Percentiles rank a stretch among this genome's conserved stretches.
Evolutionary conservation across 129 eudicot species (phyloP).

Genomic region (Apium graveolens): DNA sequence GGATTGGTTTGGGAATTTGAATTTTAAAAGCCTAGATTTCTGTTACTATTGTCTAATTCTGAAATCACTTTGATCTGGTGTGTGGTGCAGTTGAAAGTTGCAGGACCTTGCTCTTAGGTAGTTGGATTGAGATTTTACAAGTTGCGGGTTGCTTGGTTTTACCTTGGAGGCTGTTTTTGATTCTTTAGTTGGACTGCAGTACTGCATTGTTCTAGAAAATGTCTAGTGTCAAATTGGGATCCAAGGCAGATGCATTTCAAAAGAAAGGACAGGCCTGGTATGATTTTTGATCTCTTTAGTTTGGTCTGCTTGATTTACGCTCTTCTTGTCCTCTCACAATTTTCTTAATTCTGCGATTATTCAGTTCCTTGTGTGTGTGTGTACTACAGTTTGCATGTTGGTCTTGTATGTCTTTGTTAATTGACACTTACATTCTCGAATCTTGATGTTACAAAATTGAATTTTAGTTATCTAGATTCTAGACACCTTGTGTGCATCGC

Average conservation of each 20-base stretch:
- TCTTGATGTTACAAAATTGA: neutral
- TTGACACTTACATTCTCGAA: neutral
- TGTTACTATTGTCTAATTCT: conserved; percentile 11
- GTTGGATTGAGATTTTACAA: neutral
- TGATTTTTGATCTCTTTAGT: conserved; percentile 12
- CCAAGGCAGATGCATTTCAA: conserved; percentile 87
- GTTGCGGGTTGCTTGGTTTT: neutral
- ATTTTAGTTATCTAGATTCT: neutral
- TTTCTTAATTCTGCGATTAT: neutral
- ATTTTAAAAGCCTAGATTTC: neutral
- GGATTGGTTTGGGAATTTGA: conserved; percentile 11
- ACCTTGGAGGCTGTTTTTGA: conserved; percentile 9
- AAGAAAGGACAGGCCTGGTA: conserved; percentile 93
- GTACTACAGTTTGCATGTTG: neutral
- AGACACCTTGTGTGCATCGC: neutral
- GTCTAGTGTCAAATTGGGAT: conserved; percentile 96
- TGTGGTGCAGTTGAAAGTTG: conserved; percentile 2
- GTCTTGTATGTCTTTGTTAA: neutral
- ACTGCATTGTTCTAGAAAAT: conserved; percentile 21
- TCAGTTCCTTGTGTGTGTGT: neutral
- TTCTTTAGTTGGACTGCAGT: neutral
- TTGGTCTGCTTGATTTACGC: neutral
- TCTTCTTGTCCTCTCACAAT: neutral
- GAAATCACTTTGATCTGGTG: conserved; percentile 4
- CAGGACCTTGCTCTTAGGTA: neutral